These are phyloP conservation scores for Allium sativum DNA, from an alignment of 106 monocot species.

Conservation along the genomic window DNA sequence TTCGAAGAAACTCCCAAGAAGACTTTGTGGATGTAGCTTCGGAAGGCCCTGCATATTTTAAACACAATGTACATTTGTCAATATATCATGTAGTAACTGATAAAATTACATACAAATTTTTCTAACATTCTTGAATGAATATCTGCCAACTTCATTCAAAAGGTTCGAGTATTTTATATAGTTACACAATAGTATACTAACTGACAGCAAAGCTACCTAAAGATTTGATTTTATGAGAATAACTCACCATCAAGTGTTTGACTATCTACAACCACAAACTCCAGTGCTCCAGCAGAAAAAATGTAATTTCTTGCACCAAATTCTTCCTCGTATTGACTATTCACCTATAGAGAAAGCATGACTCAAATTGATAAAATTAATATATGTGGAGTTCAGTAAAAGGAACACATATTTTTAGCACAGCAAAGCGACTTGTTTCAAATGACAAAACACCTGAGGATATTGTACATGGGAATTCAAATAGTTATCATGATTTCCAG, in stretches of 20 bases:
- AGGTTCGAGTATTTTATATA: not conserved
- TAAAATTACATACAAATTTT: too few relatives aligned
- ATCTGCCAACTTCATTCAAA: not conserved
- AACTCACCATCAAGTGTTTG: constrained; percentile 87
- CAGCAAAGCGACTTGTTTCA: not conserved
- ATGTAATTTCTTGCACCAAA: constrained; percentile 81
- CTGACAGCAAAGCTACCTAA: too few relatives aligned
- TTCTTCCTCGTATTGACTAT: constrained; percentile 69
- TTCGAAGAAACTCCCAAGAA: constrained; percentile 78
- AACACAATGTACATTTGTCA: not conserved
- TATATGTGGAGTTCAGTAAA: not conserved
- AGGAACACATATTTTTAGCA: not conserved
- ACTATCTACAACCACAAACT: constrained; percentile 83
- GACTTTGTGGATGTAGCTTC: constrained; percentile 40
- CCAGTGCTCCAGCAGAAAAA: constrained; percentile 58
- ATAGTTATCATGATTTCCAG: constrained; percentile 96
- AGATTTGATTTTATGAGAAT: not conserved
- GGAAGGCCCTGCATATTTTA: constrained; percentile 47
- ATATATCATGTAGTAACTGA: too few relatives aligned
- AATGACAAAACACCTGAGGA: constrained; percentile 40
- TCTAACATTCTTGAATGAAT: not conserved
- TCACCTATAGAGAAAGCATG: constrained; percentile 38
- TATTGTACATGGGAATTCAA: constrained; percentile 30
- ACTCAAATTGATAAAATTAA: not conserved
- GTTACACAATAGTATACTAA: too few relatives aligned